Evolutionary conservation across 1,139 yeast genomes (phyloP).

Genomic region (Yamadazyma triangularis): DNA sequence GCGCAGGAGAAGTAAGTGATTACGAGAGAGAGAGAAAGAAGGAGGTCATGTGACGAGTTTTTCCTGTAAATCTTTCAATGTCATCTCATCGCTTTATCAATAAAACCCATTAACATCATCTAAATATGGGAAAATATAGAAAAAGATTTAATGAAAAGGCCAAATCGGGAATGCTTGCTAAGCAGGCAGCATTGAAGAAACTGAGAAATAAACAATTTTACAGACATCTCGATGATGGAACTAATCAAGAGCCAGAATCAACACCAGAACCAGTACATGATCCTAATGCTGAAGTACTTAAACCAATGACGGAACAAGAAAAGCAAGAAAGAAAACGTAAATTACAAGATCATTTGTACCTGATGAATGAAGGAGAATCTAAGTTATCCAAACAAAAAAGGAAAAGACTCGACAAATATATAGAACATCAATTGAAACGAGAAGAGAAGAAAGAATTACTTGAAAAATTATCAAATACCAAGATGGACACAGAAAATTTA

Average conservation of each 20-base stretch:
- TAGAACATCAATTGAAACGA: conserved; percentile 83
- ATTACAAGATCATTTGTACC: conserved; percentile 52
- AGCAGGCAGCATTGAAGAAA: conserved; percentile 64
- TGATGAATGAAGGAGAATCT: conserved; percentile 53
- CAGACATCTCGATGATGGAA: conserved; percentile 39
- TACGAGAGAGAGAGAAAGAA: too few species aligned
- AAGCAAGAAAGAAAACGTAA: conserved; percentile 62
- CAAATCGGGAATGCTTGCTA: conserved; percentile 77
- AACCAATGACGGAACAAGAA: conserved; percentile 51
- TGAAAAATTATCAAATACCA: conserved; percentile 66
- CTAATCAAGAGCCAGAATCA: conserved; percentile 9
- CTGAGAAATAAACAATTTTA: conserved; percentile 67
- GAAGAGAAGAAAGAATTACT: conserved; percentile 82
- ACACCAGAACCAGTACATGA: conserved; percentile 24
- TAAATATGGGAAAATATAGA: conserved; percentile 88
- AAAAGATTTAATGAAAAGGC: conserved; percentile 83
- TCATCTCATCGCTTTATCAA: too few species aligned
- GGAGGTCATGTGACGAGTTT: too few species aligned
- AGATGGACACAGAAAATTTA: conserved; percentile 65
- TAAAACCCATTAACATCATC: too few species aligned
- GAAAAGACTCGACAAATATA: conserved; percentile 72
- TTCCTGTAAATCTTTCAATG: too few species aligned
- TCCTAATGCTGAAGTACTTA: conserved; percentile 58
- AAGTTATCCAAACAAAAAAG: conserved; percentile 71
- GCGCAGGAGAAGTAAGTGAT: too few species aligned